Percentiles rank a stretch among this genome's conserved stretches.
Evolutionary conservation across 176 grass and related monocot species (phyloP).

Genomic region (Juncus inflexus): DNA sequence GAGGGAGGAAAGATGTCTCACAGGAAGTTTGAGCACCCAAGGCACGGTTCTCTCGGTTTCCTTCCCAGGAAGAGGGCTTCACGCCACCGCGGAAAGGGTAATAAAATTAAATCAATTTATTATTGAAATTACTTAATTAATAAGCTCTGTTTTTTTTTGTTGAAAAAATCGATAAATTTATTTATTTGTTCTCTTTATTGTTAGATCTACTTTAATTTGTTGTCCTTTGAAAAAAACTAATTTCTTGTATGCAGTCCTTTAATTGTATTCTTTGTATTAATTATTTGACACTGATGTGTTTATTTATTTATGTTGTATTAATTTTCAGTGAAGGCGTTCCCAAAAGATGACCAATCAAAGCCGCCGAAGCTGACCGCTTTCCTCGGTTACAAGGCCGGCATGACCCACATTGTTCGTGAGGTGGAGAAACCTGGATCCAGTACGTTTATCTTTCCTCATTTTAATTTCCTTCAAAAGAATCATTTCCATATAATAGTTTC

Average conservation of each 20-base stretch:
- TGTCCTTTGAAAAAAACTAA: neutral
- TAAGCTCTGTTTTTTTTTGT: no score
- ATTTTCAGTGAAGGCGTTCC: constrained; percentile 81
- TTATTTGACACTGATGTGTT: neutral
- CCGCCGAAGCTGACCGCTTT: constrained; percentile 76
- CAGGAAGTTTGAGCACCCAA: constrained; percentile 96
- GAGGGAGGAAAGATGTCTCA: constrained; percentile 64
- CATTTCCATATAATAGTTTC: no score
- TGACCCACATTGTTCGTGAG: constrained; percentile 98
- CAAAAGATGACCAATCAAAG: constrained; percentile 63
- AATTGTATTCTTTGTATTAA: neutral
- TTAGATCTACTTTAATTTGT: no score
- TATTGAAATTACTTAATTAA: no score
- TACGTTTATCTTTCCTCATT: constrained; percentile 10
- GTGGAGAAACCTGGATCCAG: constrained; percentile 83
- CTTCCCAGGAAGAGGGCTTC: constrained; percentile 76
- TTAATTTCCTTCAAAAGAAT: no score
- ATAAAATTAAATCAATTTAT: neutral
- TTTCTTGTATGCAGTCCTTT: neutral
- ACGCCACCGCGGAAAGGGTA: constrained; percentile 96
- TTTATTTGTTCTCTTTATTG: no score
- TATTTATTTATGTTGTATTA: neutral
- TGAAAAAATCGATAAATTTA: no score
- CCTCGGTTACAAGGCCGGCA: constrained; percentile 95
- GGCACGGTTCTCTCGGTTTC: constrained; percentile 94